Evolutionary conservation across 2,329 filamentous ascomycete species (phyloP).

Genomic region (Sporothrix pseudoabietina): DNA sequence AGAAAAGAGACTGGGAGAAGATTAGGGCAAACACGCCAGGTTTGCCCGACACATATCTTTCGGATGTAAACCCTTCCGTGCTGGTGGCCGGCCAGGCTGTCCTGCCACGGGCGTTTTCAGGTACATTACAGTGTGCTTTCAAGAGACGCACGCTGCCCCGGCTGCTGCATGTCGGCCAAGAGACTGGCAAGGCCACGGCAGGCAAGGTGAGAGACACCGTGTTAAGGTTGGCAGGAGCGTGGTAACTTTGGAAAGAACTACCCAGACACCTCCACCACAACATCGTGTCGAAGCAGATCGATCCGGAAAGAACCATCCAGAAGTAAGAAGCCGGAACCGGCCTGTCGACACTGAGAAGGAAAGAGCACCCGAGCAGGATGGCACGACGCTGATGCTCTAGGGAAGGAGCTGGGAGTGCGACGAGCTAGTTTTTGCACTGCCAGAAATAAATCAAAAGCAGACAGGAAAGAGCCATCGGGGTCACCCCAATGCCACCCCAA

Average conservation of each 20-base stretch:
- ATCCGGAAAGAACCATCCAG: background rate
- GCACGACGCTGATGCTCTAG: background rate
- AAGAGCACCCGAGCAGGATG: background rate
- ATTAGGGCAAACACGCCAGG: slow-evolving; percentile 16
- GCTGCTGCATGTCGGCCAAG: background rate
- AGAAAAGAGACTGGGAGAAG: background rate
- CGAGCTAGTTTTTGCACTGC: background rate
- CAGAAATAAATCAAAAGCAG: background rate
- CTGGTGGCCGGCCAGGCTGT: background rate
- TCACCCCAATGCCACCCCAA: background rate
- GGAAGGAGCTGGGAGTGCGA: background rate
- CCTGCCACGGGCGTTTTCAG: background rate
- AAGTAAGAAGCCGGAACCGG: background rate
- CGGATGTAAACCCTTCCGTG: background rate
- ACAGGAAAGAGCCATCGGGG: background rate
- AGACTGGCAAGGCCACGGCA: background rate
- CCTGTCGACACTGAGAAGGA: background rate
- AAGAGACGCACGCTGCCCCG: background rate
- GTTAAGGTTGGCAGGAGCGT: background rate
- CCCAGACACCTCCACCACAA: background rate
- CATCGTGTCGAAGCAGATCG: no score
- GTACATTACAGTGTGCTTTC: background rate
- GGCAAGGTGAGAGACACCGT: background rate
- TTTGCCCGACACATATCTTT: background rate
- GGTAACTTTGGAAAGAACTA: background rate